Conservation (phyloP, 129 eudicot species). For the Artemisia annua region DNA sequence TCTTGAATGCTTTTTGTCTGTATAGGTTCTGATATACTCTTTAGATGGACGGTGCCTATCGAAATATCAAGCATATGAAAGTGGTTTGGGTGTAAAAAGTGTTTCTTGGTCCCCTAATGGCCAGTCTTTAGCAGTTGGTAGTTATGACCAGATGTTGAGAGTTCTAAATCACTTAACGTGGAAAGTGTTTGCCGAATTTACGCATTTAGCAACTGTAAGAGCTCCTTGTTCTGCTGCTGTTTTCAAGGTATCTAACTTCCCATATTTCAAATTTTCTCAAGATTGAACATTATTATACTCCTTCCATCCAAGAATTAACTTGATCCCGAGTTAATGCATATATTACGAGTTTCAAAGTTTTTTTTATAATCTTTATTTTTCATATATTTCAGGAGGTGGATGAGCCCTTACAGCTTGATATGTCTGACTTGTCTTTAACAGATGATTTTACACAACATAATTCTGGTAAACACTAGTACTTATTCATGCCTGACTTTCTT, state of each 20-base stretch:
- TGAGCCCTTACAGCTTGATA: conserved; percentile 89
- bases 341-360: background rate
- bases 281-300: background rate
- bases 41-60: conserved; percentile 92
- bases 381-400: conserved; percentile 78
- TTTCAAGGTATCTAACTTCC: conserved; percentile 60
- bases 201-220: conserved; percentile 70
- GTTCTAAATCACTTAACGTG: conserved; percentile 94
- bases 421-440: conserved; percentile 68
- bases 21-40: conserved; percentile 86
- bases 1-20: conserved; percentile 6
- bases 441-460: conserved; percentile 64
- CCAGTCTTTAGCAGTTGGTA: conserved; percentile 90
- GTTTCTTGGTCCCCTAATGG: conserved; percentile 97
- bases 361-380: conserved; percentile 6
- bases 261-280: conserved; percentile 20
- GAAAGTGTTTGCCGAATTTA: conserved; percentile 96
- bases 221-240: conserved; percentile 91
- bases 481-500: background rate
- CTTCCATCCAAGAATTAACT: background rate
- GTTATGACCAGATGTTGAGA: conserved; percentile 96
- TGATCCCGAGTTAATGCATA: background rate
- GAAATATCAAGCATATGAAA: conserved; percentile 96
- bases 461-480: conserved; percentile 47
- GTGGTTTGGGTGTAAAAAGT: conserved; percentile 94